phyloP scores from a whole-genome alignment of 2,329 filamentous ascomycete species.

The Aspergillus carbonarius region DNA sequence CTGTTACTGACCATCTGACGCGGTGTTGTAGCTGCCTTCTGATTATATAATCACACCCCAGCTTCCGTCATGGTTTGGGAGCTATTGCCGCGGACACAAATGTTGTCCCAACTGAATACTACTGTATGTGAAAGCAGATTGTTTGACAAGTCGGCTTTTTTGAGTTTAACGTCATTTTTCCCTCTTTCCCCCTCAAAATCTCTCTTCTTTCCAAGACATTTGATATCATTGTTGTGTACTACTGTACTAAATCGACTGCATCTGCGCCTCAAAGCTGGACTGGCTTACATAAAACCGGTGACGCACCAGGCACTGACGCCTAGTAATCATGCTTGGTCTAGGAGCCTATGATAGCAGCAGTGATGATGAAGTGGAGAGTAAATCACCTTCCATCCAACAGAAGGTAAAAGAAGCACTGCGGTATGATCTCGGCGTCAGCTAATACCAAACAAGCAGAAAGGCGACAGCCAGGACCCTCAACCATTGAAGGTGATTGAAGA shows the following conservation, averaged over 20 bases:
- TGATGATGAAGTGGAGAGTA: slow-evolving; percentile 40
- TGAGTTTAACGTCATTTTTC: no score
- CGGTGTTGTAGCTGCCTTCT: slow-evolving; percentile 39
- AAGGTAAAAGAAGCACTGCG: slow-evolving; percentile 23
- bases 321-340: slow-evolving; percentile 40
- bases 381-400: slow-evolving; percentile 9
- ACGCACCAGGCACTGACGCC: not conserved
- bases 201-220: not conserved
- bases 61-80: not conserved
- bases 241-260: not conserved
- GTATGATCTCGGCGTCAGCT: not conserved
- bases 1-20: slow-evolving; percentile 29
- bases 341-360: slow-evolving; percentile 47
- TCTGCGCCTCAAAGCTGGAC: not conserved
- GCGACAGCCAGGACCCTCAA: slow-evolving; percentile 5
- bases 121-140: not conserved
- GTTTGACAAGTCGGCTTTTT: not conserved
- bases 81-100: not conserved
- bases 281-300: not conserved
- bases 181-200: not conserved
- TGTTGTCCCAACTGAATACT: not conserved
- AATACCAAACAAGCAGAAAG: slow-evolving; percentile 12
- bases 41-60: slow-evolving; percentile 34
- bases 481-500: not conserved
- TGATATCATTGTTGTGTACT: not conserved